Base-by-base conservation (phyloP, 1,284 basidiomycete genomes). In the Veloporphyrellus conicus region DNA sequence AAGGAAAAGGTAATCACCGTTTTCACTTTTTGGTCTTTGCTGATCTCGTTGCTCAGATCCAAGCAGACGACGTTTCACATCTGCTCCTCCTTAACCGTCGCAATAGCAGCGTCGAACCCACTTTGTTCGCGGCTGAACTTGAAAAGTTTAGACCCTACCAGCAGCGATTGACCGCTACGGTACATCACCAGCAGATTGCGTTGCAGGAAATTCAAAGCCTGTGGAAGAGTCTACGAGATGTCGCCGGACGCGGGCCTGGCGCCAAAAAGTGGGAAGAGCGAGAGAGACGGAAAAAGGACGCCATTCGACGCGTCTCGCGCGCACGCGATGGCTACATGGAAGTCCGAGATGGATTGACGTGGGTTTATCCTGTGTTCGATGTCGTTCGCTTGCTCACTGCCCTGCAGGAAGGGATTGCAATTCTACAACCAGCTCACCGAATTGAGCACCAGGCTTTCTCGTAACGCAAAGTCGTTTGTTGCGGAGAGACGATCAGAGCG, bases 141-240 rank as follows among this genome's bases (percentile, higher is more conserved):
- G 94, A 97, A 67, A 98, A 98, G 69, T 98, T 97, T 74, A 78
- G 82, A 19, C 90, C 93, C 1, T 93, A 91, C 62, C 93, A 96
- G 66, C 81, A 87, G 41, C 81, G 91, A 4, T 72, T 97, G 1
- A 71, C 79, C 2, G 77, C 86, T 1, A 90, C 90, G 1, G 74
- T 90, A 3, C 81, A 86, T 43, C 84, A 89, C 28, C 89, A 95
- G 55, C 81, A 89, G 54, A 64, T 74, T 12, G 74, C 82, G 1
- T 60, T 96, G 11, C 76, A 85, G 43, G 87, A 91, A 53, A 72
- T 94, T 4, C 74, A 81, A 15, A 68, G 74, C 14, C 67, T 88
- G 8, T 89, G 88, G 76, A 85, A 87, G 53, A 70, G 70, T 5
- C 73, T 92, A 27, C 84, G 80, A 51, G 87, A 90, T 27, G 73